These are phyloP conservation scores for Setaria italica DNA, from an alignment of 202 grass and related monocot species.

Conservation along the genomic window DNA sequence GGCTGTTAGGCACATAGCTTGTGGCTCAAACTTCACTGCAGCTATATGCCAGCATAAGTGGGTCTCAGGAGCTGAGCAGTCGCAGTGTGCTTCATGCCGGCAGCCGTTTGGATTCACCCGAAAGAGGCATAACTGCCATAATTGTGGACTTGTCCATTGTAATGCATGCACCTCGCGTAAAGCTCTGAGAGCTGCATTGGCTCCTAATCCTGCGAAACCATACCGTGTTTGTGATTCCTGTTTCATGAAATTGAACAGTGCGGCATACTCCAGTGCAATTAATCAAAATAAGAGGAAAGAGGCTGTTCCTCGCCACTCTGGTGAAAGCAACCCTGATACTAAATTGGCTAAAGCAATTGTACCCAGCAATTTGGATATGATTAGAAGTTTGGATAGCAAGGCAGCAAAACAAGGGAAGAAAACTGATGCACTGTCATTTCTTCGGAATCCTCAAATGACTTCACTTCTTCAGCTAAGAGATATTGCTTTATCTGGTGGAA, in stretches of 20 bases:
- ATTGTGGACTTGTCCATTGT: constrained; percentile 86
- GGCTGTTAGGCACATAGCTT: constrained; percentile 70
- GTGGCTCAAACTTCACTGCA: constrained; percentile 80
- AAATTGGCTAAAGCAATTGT: constrained; percentile 60
- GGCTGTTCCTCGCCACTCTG: constrained; percentile 46
- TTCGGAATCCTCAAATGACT: constrained; percentile 61
- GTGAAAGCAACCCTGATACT: constrained; percentile 65
- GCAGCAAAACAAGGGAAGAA: constrained; percentile 75
- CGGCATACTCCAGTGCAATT: constrained; percentile 49
- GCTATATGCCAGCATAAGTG: constrained; percentile 79
- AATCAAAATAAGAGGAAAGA: constrained; percentile 61
- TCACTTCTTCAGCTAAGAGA: constrained; percentile 70
- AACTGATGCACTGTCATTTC: constrained; percentile 59
- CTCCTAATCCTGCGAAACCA: constrained; percentile 73
- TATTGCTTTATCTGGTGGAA: constrained; percentile 62
- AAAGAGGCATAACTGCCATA: constrained; percentile 87
- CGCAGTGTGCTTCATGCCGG: constrained; percentile 67
- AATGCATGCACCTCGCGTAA: constrained; percentile 70
- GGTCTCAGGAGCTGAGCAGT: constrained; percentile 74
- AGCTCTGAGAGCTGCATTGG: constrained; percentile 64
- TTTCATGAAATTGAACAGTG: constrained; percentile 72
- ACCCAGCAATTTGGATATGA: constrained; percentile 76
- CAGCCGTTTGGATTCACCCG: constrained; percentile 84
- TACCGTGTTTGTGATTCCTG: constrained; percentile 85
- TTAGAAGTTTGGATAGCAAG: constrained; percentile 76